A percentile compares a stretch with the other conserved stretches of the same genome.
Conservation (phyloP, 129 eudicot species). For the Smallanthus sonchifolius region DNA sequence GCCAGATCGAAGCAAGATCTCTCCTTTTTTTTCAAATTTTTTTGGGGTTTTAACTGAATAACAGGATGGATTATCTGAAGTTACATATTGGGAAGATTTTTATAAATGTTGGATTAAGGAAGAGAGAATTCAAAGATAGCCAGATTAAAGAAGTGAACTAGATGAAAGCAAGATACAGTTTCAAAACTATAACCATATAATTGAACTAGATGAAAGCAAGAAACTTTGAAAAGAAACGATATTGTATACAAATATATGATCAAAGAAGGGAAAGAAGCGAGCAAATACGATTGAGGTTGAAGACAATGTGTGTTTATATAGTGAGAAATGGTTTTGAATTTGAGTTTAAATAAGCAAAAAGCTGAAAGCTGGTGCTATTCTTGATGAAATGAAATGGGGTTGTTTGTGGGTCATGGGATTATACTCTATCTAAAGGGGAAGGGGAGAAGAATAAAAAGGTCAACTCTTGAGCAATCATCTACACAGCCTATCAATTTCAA, state of each 20-base stretch:
- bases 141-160: conserved; percentile 26
- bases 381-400: neutral
- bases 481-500: conserved; percentile 14
- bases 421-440: neutral
- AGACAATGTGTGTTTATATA: conserved; percentile 4
- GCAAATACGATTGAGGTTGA: neutral
- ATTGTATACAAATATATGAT: neutral
- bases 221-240: neutral
- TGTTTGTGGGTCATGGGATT: conserved; percentile 14
- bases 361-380: neutral
- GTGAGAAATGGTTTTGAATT: neutral
- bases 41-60: neutral
- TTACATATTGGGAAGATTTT: conserved; percentile 30
- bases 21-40: neutral
- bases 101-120: conserved; percentile 32
- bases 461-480: conserved; percentile 35
- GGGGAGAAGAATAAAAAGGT: conserved; percentile 19
- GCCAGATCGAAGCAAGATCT: conserved; percentile 1
- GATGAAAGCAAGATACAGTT: conserved; percentile 4
- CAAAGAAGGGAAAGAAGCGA: conserved; percentile 1
- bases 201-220: conserved; percentile 16
- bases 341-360: conserved; percentile 8
- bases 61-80: neutral
- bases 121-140: conserved; percentile 19
- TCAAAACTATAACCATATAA: conserved; percentile 4